These are phyloP conservation scores for Rugonectria rugulosa DNA, from an alignment of 2,329 filamentous ascomycete species.

Conservation along the genomic window DNA sequence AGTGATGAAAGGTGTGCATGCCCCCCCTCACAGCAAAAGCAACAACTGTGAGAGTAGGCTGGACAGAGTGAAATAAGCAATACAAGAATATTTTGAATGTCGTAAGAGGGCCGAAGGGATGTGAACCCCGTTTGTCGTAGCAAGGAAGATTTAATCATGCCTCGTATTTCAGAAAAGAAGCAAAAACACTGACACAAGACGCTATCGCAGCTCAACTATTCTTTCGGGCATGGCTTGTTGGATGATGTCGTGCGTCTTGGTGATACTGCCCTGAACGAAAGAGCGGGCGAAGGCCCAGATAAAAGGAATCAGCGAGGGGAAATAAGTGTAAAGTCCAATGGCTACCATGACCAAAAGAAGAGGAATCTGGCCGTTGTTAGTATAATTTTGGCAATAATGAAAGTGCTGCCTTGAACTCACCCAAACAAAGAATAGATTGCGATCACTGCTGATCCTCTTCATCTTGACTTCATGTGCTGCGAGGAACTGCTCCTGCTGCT, in stretches of 20 bases:
- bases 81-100: constrained; percentile 10
- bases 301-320: constrained; percentile 56
- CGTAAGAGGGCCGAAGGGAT: constrained; percentile 2
- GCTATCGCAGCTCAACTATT: constrained; percentile 38
- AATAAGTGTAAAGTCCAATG: constrained; percentile 59
- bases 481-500: constrained; percentile 70
- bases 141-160: constrained; percentile 22
- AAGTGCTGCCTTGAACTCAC: constrained; percentile 49
- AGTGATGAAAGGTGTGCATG: too few relatives aligned
- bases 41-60: too few relatives aligned
- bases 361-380: constrained; percentile 54
- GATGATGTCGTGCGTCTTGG: constrained; percentile 38
- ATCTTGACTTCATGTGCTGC: constrained; percentile 67
- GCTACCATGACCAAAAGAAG: constrained; percentile 57
- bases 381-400: not conserved
- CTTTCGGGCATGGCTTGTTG: constrained; percentile 36
- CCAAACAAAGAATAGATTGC: constrained; percentile 74
- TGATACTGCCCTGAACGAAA: constrained; percentile 41
- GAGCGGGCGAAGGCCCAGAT: constrained; percentile 45
- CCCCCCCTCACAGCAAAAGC: too few relatives aligned
- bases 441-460: constrained; percentile 69
- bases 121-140: constrained; percentile 12
- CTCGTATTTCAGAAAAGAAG: constrained; percentile 21
- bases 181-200: constrained; percentile 26
- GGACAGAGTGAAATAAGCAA: not conserved